Percentiles rank a stretch among this genome's conserved stretches.
phyloP scores from a whole-genome alignment of 768 basidiomycete genomes.

The Imleria badia region DNA sequence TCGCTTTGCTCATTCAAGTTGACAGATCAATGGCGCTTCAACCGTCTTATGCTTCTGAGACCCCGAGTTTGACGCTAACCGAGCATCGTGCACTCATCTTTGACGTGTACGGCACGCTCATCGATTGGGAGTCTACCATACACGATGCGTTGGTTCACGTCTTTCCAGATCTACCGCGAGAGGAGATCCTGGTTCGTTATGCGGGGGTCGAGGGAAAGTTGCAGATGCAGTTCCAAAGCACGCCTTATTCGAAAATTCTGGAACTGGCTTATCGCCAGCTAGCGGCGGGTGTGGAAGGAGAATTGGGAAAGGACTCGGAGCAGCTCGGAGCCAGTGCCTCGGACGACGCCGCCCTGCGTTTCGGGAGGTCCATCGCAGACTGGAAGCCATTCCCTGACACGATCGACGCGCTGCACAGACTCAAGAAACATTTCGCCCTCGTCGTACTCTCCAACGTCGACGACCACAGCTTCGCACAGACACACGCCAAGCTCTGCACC shows the following conservation, averaged over 20 bases:
- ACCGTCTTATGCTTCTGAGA: conserved; percentile 4
- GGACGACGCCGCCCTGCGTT: conserved; percentile 40
- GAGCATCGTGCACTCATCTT: conserved; percentile 51
- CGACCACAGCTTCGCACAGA: conserved; percentile 56
- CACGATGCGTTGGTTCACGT: conserved; percentile 43
- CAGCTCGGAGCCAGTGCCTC: conserved; percentile 18
- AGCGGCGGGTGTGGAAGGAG: conserved; percentile 30
- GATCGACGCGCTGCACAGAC: conserved; percentile 52
- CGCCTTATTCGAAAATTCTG: conserved; percentile 63
- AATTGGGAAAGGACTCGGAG: conserved; percentile 8
- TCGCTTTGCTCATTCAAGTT: not conserved
- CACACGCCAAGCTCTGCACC: conserved; percentile 48
- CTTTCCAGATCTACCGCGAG: conserved; percentile 18
- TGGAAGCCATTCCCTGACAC: conserved; percentile 75
- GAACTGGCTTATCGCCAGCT: conserved; percentile 39
- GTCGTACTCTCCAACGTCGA: conserved; percentile 79
- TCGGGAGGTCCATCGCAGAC: conserved; percentile 56
- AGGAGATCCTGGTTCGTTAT: conserved; percentile 53
- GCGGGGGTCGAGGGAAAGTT: conserved; percentile 53
- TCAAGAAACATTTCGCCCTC: conserved; percentile 65
- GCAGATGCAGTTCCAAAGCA: conserved; percentile 54
- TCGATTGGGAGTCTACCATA: conserved; percentile 76
- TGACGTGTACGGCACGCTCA: conserved; percentile 77
- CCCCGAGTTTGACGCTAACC: conserved; percentile 12
- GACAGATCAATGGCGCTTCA: conserved; percentile 20